These are phyloP conservation scores for Trametes cinnabarina DNA, from an alignment of 768 basidiomycete genomes.

Conservation along the genomic window DNA sequence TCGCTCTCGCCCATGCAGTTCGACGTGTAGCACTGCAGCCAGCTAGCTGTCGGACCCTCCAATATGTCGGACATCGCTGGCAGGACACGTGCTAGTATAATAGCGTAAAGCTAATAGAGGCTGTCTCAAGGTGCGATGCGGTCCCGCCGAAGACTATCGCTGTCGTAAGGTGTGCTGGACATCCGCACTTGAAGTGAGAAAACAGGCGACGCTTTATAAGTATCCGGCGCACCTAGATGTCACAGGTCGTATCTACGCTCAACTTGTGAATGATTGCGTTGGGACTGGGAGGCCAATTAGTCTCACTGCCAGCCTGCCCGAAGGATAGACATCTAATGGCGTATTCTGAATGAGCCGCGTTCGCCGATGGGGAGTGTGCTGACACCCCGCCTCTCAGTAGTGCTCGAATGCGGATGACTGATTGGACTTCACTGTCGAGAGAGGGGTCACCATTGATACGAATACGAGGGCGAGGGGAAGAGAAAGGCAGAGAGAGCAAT, in stretches of 20 bases:
- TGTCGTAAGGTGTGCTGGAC: not conserved
- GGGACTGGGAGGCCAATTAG: not conserved
- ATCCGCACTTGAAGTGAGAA: not conserved
- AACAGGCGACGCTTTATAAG: not conserved
- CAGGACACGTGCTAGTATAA: not conserved
- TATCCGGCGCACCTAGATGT: not conserved
- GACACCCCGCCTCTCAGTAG: not conserved
- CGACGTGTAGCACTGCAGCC: not conserved
- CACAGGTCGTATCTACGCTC: not conserved
- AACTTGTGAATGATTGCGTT: not conserved
- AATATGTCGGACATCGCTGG: not conserved
- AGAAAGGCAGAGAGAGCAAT: too few species aligned
- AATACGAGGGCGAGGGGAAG: too few species aligned
- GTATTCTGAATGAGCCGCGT: not conserved
- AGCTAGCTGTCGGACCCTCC: not conserved
- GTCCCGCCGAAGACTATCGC: not conserved
- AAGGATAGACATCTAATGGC: not conserved
- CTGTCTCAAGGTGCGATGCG: not conserved
- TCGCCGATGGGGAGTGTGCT: not conserved
- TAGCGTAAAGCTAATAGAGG: not conserved
- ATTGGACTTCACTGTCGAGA: not conserved
- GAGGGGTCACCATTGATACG: too few species aligned
- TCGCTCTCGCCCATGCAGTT: not conserved
- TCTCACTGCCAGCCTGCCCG: not conserved
- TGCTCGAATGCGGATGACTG: not conserved